Evolutionary conservation across 2,329 filamentous ascomycete species (phyloP).

Genomic region (Exophiala xenobiotica): DNA sequence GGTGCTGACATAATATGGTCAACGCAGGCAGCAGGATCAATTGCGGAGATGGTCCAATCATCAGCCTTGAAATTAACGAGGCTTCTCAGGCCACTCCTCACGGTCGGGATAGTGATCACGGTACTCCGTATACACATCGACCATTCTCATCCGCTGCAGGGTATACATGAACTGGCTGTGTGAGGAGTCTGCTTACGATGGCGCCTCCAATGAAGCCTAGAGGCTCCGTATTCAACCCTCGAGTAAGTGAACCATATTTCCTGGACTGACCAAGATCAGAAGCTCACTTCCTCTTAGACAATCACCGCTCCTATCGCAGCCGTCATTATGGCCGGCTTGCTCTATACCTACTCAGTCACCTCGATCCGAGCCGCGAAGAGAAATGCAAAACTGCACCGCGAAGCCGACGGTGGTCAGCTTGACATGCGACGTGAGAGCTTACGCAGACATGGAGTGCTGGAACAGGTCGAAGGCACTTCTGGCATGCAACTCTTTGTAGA

Average conservation of each 20-base stretch:
- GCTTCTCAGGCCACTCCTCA: no score
- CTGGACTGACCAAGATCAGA: background rate
- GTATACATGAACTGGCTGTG: no score
- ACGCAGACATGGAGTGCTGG: conserved; percentile 29
- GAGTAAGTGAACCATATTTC: conserved; percentile 10
- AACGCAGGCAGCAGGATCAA: no score
- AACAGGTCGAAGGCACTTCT: conserved; percentile 29
- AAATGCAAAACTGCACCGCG: conserved; percentile 59
- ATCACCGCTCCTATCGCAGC: conserved; percentile 62
- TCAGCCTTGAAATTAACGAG: no score
- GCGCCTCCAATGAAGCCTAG: conserved; percentile 9
- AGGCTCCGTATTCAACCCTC: conserved; percentile 18
- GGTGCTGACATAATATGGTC: no score
- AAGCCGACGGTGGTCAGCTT: conserved; percentile 32
- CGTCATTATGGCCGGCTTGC: conserved; percentile 60
- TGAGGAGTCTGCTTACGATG: no score
- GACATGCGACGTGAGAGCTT: conserved; percentile 32
- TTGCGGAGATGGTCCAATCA: no score
- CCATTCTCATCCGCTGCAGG: no score
- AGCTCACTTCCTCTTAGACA: conserved; percentile 39
- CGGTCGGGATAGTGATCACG: no score
- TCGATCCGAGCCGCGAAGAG: conserved; percentile 66
- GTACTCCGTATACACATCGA: background rate
- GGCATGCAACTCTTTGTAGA: conserved; percentile 27
- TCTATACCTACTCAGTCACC: conserved; percentile 62